These are phyloP conservation scores for Sordariomycetes sp. DNA, from an alignment of 2,329 filamentous ascomycete genomes.

Conservation along the genomic window DNA sequence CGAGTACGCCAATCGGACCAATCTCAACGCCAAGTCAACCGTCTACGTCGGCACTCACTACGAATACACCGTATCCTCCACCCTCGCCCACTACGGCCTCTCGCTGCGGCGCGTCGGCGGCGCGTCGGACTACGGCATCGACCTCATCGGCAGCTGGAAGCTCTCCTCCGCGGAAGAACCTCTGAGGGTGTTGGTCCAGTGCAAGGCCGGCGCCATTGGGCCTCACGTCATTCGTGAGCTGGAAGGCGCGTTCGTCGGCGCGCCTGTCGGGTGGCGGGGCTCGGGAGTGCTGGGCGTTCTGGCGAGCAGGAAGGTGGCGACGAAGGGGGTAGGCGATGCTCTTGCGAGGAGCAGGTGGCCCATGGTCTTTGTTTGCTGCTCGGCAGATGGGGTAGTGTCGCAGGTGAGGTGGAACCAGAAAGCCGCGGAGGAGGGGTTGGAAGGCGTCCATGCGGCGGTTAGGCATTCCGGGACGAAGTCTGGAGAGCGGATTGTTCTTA, in stretches of 20 bases:
- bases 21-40: slow-evolving; percentile 43
- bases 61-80: slow-evolving; percentile 56
- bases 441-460: slow-evolving; percentile 43
- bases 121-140: slow-evolving; percentile 59
- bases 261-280: slow-evolving; percentile 62
- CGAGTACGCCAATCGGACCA: slow-evolving; percentile 45
- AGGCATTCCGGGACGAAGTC: slow-evolving; percentile 23
- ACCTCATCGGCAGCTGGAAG: slow-evolving; percentile 62
- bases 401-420: slow-evolving; percentile 66
- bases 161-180: slow-evolving; percentile 31
- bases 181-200: slow-evolving; percentile 49
- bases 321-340: slow-evolving; percentile 67
- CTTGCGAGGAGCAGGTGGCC: slow-evolving; percentile 57
- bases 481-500: slow-evolving; percentile 35
- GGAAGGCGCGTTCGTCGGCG: slow-evolving; percentile 65
- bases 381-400: slow-evolving; percentile 41
- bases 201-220: slow-evolving; percentile 50
- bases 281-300: slow-evolving; percentile 59
- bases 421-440: slow-evolving; percentile 51
- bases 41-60: slow-evolving; percentile 65
- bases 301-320: slow-evolving; percentile 58
- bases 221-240: slow-evolving; percentile 62
- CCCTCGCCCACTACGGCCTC: slow-evolving; percentile 53
- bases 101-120: slow-evolving; percentile 54
- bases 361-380: slow-evolving; percentile 60